These are phyloP conservation scores for Aegilops umbellulata DNA, from an alignment of 176 grass and related monocot genomes.

Conservation along the genomic window DNA sequence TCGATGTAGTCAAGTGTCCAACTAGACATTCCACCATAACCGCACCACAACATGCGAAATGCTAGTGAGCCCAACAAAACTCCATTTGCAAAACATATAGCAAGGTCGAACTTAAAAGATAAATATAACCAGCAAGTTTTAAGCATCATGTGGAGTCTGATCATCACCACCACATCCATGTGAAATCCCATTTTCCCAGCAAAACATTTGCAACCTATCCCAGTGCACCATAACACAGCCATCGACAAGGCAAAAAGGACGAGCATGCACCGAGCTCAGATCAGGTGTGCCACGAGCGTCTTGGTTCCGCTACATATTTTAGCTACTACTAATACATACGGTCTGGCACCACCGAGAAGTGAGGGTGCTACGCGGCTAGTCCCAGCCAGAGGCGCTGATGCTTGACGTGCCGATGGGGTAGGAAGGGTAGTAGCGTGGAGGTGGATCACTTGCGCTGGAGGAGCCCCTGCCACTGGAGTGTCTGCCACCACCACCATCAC, in stretches of 20 bases:
- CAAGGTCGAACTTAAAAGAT: too few species aligned
- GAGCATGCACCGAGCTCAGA: background rate
- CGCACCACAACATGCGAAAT: too few species aligned
- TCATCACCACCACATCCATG: background rate
- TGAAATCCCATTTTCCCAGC: background rate
- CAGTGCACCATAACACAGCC: slow-evolving; percentile 18
- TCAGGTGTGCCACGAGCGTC: background rate
- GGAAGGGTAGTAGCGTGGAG: slow-evolving; percentile 25
- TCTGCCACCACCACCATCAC: background rate
- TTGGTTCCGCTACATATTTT: background rate
- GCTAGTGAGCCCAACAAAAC: too few species aligned
- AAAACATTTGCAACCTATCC: background rate
- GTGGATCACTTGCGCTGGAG: slow-evolving; percentile 13
- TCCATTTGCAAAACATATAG: too few species aligned
- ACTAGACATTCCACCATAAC: too few species aligned
- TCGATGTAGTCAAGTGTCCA: too few species aligned
- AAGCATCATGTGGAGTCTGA: background rate
- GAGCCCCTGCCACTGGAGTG: slow-evolving; percentile 14
- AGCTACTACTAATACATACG: slow-evolving; percentile 1
- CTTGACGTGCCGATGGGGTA: slow-evolving; percentile 40
- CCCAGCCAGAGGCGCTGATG: slow-evolving; percentile 60
- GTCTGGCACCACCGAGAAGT: slow-evolving; percentile 15
- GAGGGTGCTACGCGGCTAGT: slow-evolving; percentile 11
- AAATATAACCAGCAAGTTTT: background rate
- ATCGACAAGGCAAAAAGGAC: background rate